Conservation (phyloP, 129 eudicot genomes). For the Heracleum sosnowskyi region DNA sequence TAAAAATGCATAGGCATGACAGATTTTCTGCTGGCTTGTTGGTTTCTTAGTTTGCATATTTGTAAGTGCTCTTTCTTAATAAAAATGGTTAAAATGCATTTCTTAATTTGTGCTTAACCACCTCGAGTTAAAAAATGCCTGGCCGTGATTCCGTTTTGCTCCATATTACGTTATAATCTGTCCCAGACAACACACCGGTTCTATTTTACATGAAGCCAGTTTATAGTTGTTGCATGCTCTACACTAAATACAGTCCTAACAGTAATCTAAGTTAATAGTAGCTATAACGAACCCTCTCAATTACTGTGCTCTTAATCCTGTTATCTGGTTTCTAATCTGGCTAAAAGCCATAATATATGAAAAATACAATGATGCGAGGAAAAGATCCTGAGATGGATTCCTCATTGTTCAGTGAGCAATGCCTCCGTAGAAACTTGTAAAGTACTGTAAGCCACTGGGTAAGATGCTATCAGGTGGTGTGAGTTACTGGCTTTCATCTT, state of each 20-base stretch:
- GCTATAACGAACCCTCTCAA: conserved; percentile 21
- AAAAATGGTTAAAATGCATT: too few species aligned
- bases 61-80: background rate
- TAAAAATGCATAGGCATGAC: too few species aligned
- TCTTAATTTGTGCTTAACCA: too few species aligned
- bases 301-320: conserved; percentile 12
- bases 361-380: background rate
- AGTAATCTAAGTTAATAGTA: conserved; percentile 15
- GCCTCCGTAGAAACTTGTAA: conserved; percentile 20
- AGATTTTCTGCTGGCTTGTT: too few species aligned
- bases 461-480: conserved; percentile 26
- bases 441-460: conserved; percentile 27
- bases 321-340: conserved; percentile 34
- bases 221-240: conserved; percentile 19
- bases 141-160: background rate
- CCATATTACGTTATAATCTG: too few species aligned
- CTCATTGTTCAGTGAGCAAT: conserved; percentile 3
- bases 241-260: conserved; percentile 20
- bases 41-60: background rate
- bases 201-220: background rate
- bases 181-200: too few species aligned
- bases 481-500: conserved; percentile 17
- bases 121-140: background rate
- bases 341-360: conserved; percentile 16
- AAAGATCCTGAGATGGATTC: background rate